Conservation (phyloP, 2,329 filamentous ascomycete genomes). For the Penicillium thymicola region DNA sequence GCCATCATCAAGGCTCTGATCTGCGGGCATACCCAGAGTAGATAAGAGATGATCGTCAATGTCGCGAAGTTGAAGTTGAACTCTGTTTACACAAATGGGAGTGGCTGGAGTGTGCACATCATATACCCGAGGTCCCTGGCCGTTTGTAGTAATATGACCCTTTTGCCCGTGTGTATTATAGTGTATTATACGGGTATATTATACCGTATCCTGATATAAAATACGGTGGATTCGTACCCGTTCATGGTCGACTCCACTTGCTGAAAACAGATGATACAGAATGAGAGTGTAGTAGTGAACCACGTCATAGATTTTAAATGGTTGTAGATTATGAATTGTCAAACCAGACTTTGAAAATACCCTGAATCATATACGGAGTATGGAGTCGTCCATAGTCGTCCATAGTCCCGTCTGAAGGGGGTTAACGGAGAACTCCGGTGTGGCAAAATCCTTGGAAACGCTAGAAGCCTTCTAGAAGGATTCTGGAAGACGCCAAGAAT, state of each 20-base stretch:
- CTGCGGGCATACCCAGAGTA: not conserved
- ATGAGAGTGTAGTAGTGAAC: not conserved
- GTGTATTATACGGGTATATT: not conserved
- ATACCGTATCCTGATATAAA: not conserved
- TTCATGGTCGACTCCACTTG: not conserved
- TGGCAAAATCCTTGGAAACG: constrained; percentile 9
- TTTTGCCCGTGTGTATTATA: not conserved
- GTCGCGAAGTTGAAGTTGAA: not conserved
- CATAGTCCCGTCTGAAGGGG: not conserved
- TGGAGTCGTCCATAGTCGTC: not conserved
- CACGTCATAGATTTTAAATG: constrained; percentile 14
- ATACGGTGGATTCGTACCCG: not conserved
- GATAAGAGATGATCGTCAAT: not conserved
- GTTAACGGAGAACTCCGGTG: constrained; percentile 7
- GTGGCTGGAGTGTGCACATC: not conserved
- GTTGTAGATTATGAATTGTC: not conserved
- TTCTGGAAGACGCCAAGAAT: constrained; percentile 31
- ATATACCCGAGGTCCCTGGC: not conserved
- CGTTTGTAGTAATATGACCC: not conserved
- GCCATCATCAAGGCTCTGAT: not conserved
- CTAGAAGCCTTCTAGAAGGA: constrained; percentile 35
- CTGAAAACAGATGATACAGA: constrained; percentile 5
- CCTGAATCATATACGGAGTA: not conserved
- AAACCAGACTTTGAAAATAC: not conserved
- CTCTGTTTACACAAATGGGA: not conserved